These are phyloP conservation scores for Nematocida sp. DNA, from an alignment of 371 early-diverging fungal genomes.

Conservation along the genomic window DNA sequence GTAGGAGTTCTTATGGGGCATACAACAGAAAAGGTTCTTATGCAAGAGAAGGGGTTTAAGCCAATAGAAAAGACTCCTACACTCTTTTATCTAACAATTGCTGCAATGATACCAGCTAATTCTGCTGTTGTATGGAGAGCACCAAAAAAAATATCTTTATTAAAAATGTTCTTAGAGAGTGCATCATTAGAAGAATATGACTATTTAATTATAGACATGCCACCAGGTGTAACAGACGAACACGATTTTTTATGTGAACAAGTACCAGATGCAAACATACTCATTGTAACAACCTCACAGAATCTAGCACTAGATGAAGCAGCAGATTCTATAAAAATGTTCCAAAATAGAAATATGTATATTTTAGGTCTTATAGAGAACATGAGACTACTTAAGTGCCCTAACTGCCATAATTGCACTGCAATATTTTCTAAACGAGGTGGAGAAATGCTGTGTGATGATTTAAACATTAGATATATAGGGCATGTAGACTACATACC, in stretches of 20 bases:
- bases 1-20: constrained; percentile 65
- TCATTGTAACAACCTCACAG: constrained; percentile 94
- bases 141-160: constrained; percentile 80
- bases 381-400: constrained; percentile 93
- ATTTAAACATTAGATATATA: constrained; percentile 57
- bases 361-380: constrained; percentile 94
- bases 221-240: constrained; percentile 97
- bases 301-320: constrained; percentile 91
- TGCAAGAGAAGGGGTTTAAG: constrained; percentile 63
- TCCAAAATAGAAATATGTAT: constrained; percentile 80
- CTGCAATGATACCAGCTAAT: constrained; percentile 82
- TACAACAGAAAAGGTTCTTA: constrained; percentile 77
- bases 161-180: constrained; percentile 90
- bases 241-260: constrained; percentile 78
- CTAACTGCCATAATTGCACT: constrained; percentile 73
- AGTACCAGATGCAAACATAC: constrained; percentile 72
- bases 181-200: constrained; percentile 87
- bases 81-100: constrained; percentile 84
- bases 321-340: constrained; percentile 87
- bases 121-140: constrained; percentile 97
- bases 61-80: constrained; percentile 71
- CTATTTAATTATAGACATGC: constrained; percentile 90
- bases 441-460: constrained; percentile 61
- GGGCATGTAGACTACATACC: constrained; percentile 52
- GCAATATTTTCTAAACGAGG: constrained; percentile 67